Conservation (phyloP, 257 asterid genomes). For the Euphrasia confusa region DNA sequence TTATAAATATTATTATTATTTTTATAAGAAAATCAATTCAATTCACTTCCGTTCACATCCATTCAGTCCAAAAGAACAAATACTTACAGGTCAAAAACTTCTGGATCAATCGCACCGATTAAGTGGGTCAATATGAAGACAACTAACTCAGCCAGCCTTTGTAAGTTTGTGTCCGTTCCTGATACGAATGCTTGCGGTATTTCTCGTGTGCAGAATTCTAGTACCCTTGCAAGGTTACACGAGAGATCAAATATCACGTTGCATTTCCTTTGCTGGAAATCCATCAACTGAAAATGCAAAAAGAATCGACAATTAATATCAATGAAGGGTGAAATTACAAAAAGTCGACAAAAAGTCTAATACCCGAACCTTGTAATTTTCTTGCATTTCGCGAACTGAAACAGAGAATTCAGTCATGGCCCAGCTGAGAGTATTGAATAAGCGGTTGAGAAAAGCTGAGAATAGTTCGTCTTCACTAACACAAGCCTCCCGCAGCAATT, state of each 20-base stretch:
- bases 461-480: slow-evolving; percentile 53
- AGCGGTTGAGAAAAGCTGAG: slow-evolving; percentile 81
- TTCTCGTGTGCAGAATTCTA: slow-evolving; percentile 83
- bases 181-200: slow-evolving; percentile 79
- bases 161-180: slow-evolving; percentile 74
- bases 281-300: slow-evolving; percentile 64
- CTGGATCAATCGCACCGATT: slow-evolving; percentile 69
- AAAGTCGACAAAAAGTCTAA: neutral
- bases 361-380: slow-evolving; percentile 62
- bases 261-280: slow-evolving; percentile 84
- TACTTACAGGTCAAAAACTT: slow-evolving; percentile 78
- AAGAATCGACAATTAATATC: slow-evolving; percentile 20
- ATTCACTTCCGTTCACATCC: too few species aligned
- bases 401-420: slow-evolving; percentile 96
- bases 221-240: slow-evolving; percentile 83
- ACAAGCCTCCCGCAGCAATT: slow-evolving; percentile 82
- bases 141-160: slow-evolving; percentile 82
- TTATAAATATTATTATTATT: too few species aligned
- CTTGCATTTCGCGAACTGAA: slow-evolving; percentile 90
- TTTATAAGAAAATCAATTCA: too few species aligned
- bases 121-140: slow-evolving; percentile 78
- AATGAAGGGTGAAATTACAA: neutral
- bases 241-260: slow-evolving; percentile 84
- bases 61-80: too few species aligned
- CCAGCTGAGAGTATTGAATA: slow-evolving; percentile 94